Evolutionary conservation across 805 yeast species (phyloP), one percentile per base, ranked within the genome.

Genomic region (Pichia pseudocactophila): DNA sequence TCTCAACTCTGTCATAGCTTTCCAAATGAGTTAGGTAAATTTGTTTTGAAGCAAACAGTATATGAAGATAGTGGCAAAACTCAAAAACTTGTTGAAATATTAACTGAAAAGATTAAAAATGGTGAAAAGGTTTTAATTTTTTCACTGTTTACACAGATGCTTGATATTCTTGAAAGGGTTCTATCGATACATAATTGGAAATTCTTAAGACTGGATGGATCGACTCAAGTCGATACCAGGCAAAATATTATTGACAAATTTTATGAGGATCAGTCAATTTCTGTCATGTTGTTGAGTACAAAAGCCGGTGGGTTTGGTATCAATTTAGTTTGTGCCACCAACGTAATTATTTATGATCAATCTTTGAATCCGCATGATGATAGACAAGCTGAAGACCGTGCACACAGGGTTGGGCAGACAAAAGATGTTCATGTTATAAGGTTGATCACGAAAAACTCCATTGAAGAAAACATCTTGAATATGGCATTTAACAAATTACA

Each of bases 261-360:
- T 57, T 82, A 87, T 55, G 88, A 84, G 28, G 95, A 88, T 47
- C 73, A 74, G 0, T 69, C 77, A 5, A 85, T 92, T 49, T 90
- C 95, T 0, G 82, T 92, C 3, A 90, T 92, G 55, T 68, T 92
- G 39, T 67, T 92, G 35, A 86, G 96, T 10, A 92, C 99, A 3
- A 87, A 86, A 58, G 97, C 98, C 1, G 99, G 99, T 58, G 99
- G 99, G 1, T 92, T 92, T 64, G 99, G 99, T 44, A 92, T 92
- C 63, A 92, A 92, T 57, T 71, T 92, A 54, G 92, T 95, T 1
- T 92, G 95, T 57, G 97, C 99, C 7, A 90, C 87, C 58, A 78
- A 81, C 47, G 98, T 92, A 2, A 71, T 92, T 41, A 84, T 92
- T 27, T 89, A 80, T 57, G 99, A 92, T 59, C 90, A 88, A 59